A percentile compares a stretch with the other conserved stretches of the same genome.
These are phyloP conservation scores for Globisporangium megalacanthum DNA, from an alignment of 352 stramenopile species.

Conservation along the genomic window DNA sequence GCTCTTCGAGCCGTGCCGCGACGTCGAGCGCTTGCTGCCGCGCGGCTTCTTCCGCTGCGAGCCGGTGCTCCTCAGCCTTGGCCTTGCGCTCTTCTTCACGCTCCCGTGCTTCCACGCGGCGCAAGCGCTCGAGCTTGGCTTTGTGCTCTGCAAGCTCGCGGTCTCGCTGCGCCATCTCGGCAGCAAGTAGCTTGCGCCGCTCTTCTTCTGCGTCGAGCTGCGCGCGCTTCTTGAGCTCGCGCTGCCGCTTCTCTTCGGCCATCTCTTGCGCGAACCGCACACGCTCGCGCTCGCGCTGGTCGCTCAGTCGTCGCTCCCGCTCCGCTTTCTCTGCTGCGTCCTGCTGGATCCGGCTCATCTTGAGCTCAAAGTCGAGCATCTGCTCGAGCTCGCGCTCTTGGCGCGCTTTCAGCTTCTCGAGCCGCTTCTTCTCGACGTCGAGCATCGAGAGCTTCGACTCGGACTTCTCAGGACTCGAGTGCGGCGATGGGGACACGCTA, in stretches of 20 bases:
- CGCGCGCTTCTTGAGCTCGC: slow-evolving; percentile 82
- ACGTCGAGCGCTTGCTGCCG: slow-evolving; percentile 67
- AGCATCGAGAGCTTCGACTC: slow-evolving; percentile 35
- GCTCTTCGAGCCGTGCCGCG: slow-evolving; percentile 43
- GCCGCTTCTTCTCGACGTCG: slow-evolving; percentile 56
- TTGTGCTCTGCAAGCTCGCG: slow-evolving; percentile 74
- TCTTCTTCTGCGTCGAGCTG: slow-evolving; percentile 83
- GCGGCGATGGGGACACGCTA: slow-evolving; percentile 2
- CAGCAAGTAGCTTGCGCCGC: slow-evolving; percentile 48
- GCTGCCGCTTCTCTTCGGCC: slow-evolving; percentile 63
- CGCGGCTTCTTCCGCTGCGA: slow-evolving; percentile 46
- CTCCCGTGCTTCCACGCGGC: slow-evolving; percentile 56
- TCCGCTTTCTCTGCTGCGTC: slow-evolving; percentile 64
- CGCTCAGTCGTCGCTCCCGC: slow-evolving; percentile 53
- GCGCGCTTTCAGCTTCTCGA: slow-evolving; percentile 71
- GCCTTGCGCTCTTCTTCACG: slow-evolving; percentile 67
- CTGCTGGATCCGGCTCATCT: slow-evolving; percentile 83
- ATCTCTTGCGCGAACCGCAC: slow-evolving; percentile 58
- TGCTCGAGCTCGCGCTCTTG: slow-evolving; percentile 84
- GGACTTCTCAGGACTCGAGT: slow-evolving; percentile 19
- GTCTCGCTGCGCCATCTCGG: slow-evolving; percentile 67
- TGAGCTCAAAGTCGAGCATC: slow-evolving; percentile 91
- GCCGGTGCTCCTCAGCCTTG: slow-evolving; percentile 69
- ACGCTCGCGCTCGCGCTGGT: slow-evolving; percentile 64
- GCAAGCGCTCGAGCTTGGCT: slow-evolving; percentile 60